These are phyloP conservation scores for Oryza coarctata DNA, from an alignment of 176 grass and related monocot genomes.

Conservation along the genomic window DNA sequence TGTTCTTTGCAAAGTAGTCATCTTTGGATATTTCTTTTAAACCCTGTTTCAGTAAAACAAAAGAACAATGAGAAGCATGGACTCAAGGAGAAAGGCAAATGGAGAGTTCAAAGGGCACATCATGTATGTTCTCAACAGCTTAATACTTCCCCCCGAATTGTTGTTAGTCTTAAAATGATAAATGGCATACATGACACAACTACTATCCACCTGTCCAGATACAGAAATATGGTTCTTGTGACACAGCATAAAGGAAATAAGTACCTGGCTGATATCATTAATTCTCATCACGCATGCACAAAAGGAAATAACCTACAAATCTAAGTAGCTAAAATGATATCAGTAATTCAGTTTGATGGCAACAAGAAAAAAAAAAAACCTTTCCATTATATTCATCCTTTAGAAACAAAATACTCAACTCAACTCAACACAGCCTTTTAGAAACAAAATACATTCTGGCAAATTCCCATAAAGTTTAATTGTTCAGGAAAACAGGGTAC, in stretches of 20 bases:
- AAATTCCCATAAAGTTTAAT: neutral
- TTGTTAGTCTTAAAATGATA: neutral
- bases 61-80: neutral
- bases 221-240: neutral
- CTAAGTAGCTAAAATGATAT: neutral
- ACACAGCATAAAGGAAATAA: neutral
- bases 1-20: constrained; percentile 93
- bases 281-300: neutral
- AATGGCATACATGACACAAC: constrained; percentile 8
- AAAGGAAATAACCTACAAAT: neutral
- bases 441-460: neutral
- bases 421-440: too few relatives aligned
- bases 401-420: neutral
- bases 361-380: neutral
- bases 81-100: neutral
- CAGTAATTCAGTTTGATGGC: neutral
- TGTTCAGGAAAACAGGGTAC: neutral
- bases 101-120: neutral
- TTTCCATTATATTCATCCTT: neutral
- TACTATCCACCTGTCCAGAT: neutral
- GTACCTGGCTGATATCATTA: neutral
- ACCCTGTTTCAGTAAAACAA: constrained; percentile 36
- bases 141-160: neutral
- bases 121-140: neutral
- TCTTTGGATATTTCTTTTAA: constrained; percentile 88